These are phyloP conservation scores for Aureococcus anophagefferens DNA, from an alignment of 108 stramenopile species.

Conservation along the genomic window DNA sequence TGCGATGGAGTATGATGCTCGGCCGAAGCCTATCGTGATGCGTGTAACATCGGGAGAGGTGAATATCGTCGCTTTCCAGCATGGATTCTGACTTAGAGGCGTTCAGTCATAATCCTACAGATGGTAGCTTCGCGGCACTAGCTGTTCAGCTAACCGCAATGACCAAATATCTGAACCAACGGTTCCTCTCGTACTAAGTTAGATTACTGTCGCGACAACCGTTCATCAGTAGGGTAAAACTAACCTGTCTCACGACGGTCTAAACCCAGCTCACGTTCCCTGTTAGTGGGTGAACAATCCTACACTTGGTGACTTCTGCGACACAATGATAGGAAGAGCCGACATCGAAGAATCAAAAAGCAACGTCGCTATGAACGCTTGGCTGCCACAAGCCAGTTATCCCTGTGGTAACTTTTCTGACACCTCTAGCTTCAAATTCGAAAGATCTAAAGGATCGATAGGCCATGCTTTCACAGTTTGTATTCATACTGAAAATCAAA, in stretches of 20 bases:
- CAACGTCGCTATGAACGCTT: slow-evolving; percentile 63
- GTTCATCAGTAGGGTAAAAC: slow-evolving; percentile 84
- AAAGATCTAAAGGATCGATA: no score
- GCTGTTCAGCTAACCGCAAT: slow-evolving; percentile 53
- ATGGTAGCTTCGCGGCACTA: slow-evolving; percentile 59
- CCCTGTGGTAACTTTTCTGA: no score
- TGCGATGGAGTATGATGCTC: slow-evolving; percentile 28
- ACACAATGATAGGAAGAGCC: slow-evolving; percentile 92
- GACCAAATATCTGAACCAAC: slow-evolving; percentile 93
- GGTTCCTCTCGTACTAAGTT: slow-evolving; percentile 98
- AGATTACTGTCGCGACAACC: slow-evolving; percentile 86
- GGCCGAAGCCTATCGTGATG: slow-evolving; percentile 25
- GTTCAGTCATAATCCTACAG: slow-evolving; percentile 55
- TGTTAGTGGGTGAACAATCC: slow-evolving; percentile 94
- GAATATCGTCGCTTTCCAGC: slow-evolving; percentile 41
- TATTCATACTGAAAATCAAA: no score
- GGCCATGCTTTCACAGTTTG: no score
- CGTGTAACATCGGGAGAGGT: slow-evolving; percentile 6
- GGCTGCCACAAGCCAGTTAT: slow-evolving; percentile 92
- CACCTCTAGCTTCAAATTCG: no score
- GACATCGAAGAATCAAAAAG: slow-evolving; percentile 36
- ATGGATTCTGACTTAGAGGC: slow-evolving; percentile 58
- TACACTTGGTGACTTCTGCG: slow-evolving; percentile 91
- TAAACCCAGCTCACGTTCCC: slow-evolving; percentile 94
- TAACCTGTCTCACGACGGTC: slow-evolving; percentile 96